These are phyloP conservation scores for Vitis riparia DNA, from an alignment of 164 flowering plant species.

Conservation along the genomic window DNA sequence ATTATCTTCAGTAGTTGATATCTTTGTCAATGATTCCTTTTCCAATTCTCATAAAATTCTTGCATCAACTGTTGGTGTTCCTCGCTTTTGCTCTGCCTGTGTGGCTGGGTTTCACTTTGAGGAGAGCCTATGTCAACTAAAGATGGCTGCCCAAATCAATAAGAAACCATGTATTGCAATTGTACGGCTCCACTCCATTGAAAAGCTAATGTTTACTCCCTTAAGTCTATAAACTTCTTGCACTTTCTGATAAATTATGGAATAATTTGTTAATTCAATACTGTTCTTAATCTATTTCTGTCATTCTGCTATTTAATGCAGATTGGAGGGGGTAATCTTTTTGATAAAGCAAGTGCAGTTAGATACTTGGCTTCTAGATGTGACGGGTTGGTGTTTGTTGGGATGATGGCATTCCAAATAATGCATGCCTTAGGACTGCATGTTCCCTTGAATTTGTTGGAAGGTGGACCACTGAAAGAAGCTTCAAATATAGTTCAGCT, in stretches of 20 bases:
- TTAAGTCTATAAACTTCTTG: conserved; percentile 2
- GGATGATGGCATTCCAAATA: conserved; percentile 78
- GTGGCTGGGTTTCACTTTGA: conserved; percentile 86
- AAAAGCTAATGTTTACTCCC: not conserved
- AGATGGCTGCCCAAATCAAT: conserved; percentile 32
- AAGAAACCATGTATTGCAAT: conserved; percentile 63
- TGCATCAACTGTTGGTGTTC: conserved; percentile 82
- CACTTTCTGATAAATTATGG: not conserved
- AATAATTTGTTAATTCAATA: not conserved
- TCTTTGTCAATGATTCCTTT: conserved; percentile 86
- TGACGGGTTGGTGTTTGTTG: conserved; percentile 80
- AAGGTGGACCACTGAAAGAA: conserved; percentile 40
- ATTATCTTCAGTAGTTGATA: conserved; percentile 67
- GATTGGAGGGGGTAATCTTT: conserved; percentile 82
- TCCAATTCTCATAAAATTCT: conserved; percentile 77
- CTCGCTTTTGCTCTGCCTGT: conserved; percentile 61
- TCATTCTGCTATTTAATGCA: conserved; percentile 30
- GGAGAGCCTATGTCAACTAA: conserved; percentile 48
- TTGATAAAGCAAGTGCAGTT: conserved; percentile 62
- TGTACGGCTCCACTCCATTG: conserved; percentile 38
- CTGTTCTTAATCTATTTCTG: not conserved
- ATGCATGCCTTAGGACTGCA: conserved; percentile 78
- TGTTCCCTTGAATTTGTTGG: conserved; percentile 56
- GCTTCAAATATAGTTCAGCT: conserved; percentile 48
- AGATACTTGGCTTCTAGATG: conserved; percentile 62